Percentiles rank a stretch among this genome's conserved stretches.
Evolutionary conservation across 371 early-diverging fungal genomes (phyloP).

Genomic region (Dichotomocladium elegans): DNA sequence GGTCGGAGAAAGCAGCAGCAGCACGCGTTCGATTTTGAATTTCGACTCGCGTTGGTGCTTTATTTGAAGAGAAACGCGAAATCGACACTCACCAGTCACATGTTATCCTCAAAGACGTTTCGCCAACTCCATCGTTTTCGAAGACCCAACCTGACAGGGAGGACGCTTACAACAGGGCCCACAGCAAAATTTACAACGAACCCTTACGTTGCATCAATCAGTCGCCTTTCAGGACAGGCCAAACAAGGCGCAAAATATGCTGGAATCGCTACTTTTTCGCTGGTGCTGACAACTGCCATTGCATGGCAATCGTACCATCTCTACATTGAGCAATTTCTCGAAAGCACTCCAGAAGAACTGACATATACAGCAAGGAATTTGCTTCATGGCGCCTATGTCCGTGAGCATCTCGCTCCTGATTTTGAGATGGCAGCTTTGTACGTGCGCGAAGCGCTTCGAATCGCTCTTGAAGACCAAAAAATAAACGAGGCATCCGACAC

Average conservation of each 20-base stretch:
- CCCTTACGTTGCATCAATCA: conserved; percentile 28
- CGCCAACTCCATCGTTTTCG: no score
- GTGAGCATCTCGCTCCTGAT: conserved; percentile 39
- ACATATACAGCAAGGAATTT: conserved; percentile 38
- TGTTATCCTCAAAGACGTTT: no score
- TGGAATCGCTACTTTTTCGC: conserved; percentile 24
- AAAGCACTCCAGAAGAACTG: conserved; percentile 39
- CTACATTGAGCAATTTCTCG: conserved; percentile 42
- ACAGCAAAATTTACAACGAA: conserved; percentile 19
- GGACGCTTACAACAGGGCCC: neutral
- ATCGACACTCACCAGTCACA: no score
- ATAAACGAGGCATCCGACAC: conserved; percentile 21
- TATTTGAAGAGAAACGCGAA: no score
- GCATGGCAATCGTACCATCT: conserved; percentile 44
- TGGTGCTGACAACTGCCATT: conserved; percentile 22
- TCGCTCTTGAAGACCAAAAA: conserved; percentile 36
- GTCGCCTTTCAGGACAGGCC: conserved; percentile 19
- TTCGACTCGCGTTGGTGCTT: no score
- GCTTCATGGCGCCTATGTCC: conserved; percentile 47
- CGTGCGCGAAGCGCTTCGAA: conserved; percentile 31
- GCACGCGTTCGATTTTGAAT: no score
- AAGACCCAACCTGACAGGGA: no score
- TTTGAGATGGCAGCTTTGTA: conserved; percentile 37
- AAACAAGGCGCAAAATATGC: conserved; percentile 31
- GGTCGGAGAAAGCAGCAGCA: no score